Base-by-base conservation (phyloP, 1,284 basidiomycete species). In the Phylloboletellus chloephorus region DNA sequence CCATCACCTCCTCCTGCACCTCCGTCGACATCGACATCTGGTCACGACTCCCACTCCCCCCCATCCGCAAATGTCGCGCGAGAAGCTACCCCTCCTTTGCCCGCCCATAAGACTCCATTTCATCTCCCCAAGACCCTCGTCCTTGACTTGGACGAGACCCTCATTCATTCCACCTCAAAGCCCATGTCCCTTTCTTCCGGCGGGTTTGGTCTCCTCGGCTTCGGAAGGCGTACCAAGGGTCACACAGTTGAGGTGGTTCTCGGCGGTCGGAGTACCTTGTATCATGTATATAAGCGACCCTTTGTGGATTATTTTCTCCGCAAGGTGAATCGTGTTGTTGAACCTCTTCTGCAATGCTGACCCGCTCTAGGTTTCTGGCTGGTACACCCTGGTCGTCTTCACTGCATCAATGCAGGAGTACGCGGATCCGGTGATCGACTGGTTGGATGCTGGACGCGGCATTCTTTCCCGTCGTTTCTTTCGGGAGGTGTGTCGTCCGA, bases 321-420 rank as follows among this genome's bases (percentile, higher is more conserved):
- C 56, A 96, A 94, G 71, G 92, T 92, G 50, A 55, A 24, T 39
- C 16, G 13, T 41, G 5, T 17, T 23, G 11, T 35, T 46, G 5
- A 22, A 25, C 24, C 11, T 33, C 34, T n/a, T 25, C 36, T 17
- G 10, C 28, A 17, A 36, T 41, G 33, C 46, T 40, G 51, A 44
- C 41, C 39, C 38, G 38, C 30, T 25, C 34, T 58, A 96, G 92
- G 96, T 98, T 31, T 94, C 95, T 17, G 76, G 84, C 29, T 99
- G 95, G 95, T 99, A 99, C 68, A 97, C 94, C 2, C 81, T 99
- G 41, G 94, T 99, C 41, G 90, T 99, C 50, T 99, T 95, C 66
- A 99, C 95, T 13, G 96, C 95, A 2, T 97, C 93, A 5, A 92
- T 99, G 84, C 88, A 93, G 58, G 95, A 98, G 65, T 99, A 99